Conservation (phyloP, 257 asterid genomes). For the Gentiana macrophylla region DNA sequence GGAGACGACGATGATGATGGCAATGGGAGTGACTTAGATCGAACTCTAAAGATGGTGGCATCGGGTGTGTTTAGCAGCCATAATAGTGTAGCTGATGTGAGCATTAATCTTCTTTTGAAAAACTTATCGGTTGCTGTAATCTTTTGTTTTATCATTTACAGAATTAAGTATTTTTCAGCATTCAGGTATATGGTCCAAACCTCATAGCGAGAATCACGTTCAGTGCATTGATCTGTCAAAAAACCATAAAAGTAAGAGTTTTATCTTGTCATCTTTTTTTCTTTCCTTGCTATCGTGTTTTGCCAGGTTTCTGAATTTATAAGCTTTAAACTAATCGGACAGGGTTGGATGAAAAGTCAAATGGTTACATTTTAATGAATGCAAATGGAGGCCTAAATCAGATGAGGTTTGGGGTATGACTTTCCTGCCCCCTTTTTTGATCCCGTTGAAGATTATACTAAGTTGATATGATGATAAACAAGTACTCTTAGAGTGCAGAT, state of each 20-base stretch:
- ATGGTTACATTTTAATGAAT: constrained; percentile 76
- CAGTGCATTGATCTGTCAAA: constrained; percentile 69
- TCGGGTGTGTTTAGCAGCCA: constrained; percentile 42
- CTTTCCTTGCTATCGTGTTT: background rate
- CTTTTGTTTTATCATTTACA: too few species aligned
- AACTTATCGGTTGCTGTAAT: background rate
- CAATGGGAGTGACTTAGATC: constrained; percentile 35
- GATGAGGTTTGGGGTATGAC: constrained; percentile 99
- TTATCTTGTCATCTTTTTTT: background rate
- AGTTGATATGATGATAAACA: constrained; percentile 54
- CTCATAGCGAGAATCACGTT: constrained; percentile 69
- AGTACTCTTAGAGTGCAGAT: constrained; percentile 87
- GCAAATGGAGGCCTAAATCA: constrained; percentile 98
- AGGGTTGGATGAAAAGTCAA: constrained; percentile 65
- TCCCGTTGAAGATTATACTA: constrained; percentile 10
- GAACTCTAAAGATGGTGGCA: constrained; percentile 37
- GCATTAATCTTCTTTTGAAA: constrained; percentile 13
- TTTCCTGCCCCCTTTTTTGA: constrained; percentile 16
- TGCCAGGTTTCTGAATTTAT: constrained; percentile 8
- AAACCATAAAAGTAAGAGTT: constrained; percentile 56
- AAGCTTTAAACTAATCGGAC: constrained; percentile 11
- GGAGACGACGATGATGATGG: constrained; percentile 27
- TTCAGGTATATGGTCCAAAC: constrained; percentile 82
- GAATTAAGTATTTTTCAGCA: constrained; percentile 27
- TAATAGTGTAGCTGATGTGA: constrained; percentile 37